Percentiles rank a stretch among this genome's conserved stretches.
Conservation (phyloP, 1,284 basidiomycete genomes). For the Rhodotorula sp. region DNA sequence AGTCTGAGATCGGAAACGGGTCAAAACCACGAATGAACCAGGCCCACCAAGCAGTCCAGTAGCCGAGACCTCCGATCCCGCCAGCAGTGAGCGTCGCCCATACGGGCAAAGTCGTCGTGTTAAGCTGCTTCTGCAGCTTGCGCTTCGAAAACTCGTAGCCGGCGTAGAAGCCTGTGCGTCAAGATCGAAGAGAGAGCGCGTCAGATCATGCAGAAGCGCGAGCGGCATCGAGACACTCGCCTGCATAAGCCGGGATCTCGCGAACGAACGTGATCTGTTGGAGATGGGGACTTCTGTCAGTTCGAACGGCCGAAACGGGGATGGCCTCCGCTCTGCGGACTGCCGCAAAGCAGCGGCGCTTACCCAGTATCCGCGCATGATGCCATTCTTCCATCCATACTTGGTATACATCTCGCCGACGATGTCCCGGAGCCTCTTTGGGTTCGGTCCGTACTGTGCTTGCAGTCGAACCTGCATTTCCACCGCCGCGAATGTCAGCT, state of each 20-base stretch:
- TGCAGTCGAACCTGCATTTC: conserved; percentile 92
- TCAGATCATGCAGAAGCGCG: background rate
- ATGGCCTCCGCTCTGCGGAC: too few relatives aligned
- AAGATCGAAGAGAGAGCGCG: background rate
- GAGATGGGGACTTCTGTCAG: background rate
- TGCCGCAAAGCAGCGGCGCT: too few relatives aligned
- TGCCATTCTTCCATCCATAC: conserved; percentile 78
- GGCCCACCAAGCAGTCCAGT: conserved; percentile 93
- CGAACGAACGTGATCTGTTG: conserved; percentile 78
- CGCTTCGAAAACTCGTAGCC: conserved; percentile 88
- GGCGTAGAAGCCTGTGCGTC: conserved; percentile 56
- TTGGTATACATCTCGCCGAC: conserved; percentile 76
- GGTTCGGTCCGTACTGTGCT: conserved; percentile 68
- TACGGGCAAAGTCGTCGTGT: conserved; percentile 65
- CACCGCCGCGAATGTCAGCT: background rate
- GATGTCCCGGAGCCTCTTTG: conserved; percentile 67
- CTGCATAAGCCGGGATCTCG: conserved; percentile 90
- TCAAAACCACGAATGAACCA: conserved; percentile 55
- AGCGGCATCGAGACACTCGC: conserved; percentile 55
- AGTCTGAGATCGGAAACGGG: background rate
- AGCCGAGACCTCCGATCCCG: conserved; percentile 81
- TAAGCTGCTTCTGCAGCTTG: conserved; percentile 63
- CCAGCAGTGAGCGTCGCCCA: conserved; percentile 87
- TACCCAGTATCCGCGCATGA: conserved; percentile 97
- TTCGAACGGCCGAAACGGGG: background rate